A percentile compares a stretch with the other conserved stretches of the same genome.
Conservation (phyloP, 306 rosid genomes). For the Parietaria judaica region DNA sequence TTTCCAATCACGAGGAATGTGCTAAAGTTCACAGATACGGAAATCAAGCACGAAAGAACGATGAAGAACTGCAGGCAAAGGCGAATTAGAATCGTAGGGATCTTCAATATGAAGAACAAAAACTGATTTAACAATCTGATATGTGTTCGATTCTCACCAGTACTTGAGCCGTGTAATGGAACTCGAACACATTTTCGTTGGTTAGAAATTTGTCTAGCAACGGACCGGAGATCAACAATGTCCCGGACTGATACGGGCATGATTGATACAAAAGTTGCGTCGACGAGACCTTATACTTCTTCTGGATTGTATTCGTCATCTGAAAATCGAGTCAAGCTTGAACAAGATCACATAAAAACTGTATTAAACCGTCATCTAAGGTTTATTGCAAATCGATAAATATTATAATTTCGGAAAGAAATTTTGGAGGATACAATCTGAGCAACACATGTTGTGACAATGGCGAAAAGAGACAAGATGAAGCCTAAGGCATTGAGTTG, state of each 20-base stretch:
- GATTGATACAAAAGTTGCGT: conserved; percentile 95
- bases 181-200: conserved; percentile 63
- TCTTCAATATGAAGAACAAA: not conserved
- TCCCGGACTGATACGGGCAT: conserved; percentile 79
- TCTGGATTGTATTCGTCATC: conserved; percentile 99
- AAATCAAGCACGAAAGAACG: conserved; percentile 76
- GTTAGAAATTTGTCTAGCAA: conserved; percentile 73
- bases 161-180: conserved; percentile 82
- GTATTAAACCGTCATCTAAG: too few relatives aligned
- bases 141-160: conserved; percentile 53
- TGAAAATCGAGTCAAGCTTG: conserved; percentile 57
- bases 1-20: conserved; percentile 93
- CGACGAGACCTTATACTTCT: conserved; percentile 88
- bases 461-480: conserved; percentile 73
- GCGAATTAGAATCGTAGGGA: conserved; percentile 8
- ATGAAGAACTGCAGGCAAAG: conserved; percentile 58
- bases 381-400: too few relatives aligned
- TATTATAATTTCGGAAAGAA: not conserved
- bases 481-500: conserved; percentile 86
- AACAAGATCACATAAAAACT: conserved; percentile 14
- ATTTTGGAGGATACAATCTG: conserved; percentile 82
- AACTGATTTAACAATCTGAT: not conserved
- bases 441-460: conserved; percentile 88
- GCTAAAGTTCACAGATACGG: conserved; percentile 93
- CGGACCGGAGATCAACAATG: conserved; percentile 84